These are phyloP conservation scores for Gastrolobium bilobum DNA, from an alignment of 306 rosid species.

Conservation along the genomic window DNA sequence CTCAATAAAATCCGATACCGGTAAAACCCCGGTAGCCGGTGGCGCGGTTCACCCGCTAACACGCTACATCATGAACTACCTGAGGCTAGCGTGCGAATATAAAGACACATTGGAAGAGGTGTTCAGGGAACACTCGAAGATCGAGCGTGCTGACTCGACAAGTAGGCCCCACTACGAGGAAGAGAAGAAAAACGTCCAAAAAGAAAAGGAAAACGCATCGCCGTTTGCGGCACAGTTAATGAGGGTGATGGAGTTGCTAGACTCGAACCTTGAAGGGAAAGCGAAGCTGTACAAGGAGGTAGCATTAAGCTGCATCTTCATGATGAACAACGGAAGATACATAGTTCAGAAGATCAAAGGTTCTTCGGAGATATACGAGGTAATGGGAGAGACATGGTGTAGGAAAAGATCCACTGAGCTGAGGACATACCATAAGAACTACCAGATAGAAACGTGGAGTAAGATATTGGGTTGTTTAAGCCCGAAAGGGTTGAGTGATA, in stretches of 20 bases:
- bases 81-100: conserved; percentile 54
- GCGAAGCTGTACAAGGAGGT: conserved; percentile 75
- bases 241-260: conserved; percentile 75
- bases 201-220: conserved; percentile 41
- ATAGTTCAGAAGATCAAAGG: conserved; percentile 84
- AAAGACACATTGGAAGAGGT: conserved; percentile 62
- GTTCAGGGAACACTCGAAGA: conserved; percentile 58
- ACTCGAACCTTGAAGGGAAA: conserved; percentile 65
- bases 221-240: conserved; percentile 61
- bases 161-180: conserved; percentile 46
- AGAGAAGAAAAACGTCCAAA: neutral
- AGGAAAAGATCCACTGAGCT: conserved; percentile 72
- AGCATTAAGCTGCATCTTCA: conserved; percentile 70
- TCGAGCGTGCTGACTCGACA: conserved; percentile 63
- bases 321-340: conserved; percentile 95
- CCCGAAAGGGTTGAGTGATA: conserved; percentile 66
- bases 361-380: conserved; percentile 60
- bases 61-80: conserved; percentile 59
- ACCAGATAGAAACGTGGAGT: conserved; percentile 83
- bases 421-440: conserved; percentile 77
- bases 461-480: conserved; percentile 63
- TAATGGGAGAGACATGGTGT: conserved; percentile 86
- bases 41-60: conserved; percentile 64
- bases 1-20: conserved; percentile 51
- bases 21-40: conserved; percentile 51